Conservation (phyloP, 2,329 filamentous ascomycete species). For the Rhinocladiella similis region DNA sequence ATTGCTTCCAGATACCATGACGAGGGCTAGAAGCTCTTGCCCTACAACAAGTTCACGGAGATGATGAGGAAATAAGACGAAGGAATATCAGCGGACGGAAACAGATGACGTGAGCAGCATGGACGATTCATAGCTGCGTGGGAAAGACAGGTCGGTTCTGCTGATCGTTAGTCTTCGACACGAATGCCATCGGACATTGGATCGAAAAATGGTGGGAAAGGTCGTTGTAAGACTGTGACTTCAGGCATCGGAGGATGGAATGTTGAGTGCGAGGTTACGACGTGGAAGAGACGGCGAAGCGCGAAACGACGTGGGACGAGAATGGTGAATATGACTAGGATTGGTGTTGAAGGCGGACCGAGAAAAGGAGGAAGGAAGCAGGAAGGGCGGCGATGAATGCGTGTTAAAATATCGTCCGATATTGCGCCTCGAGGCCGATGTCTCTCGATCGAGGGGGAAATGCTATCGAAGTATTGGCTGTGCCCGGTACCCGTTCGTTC, state of each 20-base stretch:
- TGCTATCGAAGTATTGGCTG: constrained; percentile 22
- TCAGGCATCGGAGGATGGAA: not conserved
- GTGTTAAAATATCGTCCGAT: constrained; percentile 24
- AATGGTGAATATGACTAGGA: constrained; percentile 5
- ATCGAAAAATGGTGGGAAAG: not conserved
- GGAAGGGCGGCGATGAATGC: constrained; percentile 9
- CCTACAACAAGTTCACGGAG: not conserved
- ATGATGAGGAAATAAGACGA: not conserved
- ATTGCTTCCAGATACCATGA: not conserved
- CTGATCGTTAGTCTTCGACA: too few species aligned
- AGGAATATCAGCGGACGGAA: not conserved
- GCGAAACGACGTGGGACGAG: constrained; percentile 8
- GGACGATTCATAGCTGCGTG: too few species aligned
- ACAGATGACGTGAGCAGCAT: not conserved
- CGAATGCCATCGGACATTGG: not conserved
- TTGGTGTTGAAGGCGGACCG: constrained; percentile 13
- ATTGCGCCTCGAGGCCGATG: constrained; percentile 20
- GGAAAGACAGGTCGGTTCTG: too few species aligned
- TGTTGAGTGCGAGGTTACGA: not conserved
- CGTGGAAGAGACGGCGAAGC: not conserved
- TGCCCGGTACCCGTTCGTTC: constrained; percentile 5
- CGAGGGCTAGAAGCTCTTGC: not conserved
- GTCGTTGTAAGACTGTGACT: not conserved
- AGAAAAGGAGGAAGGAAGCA: constrained; percentile 5
- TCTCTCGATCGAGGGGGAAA: constrained; percentile 18